Percentiles rank a stretch among this genome's conserved stretches.
phyloP scores from a whole-genome alignment of 1,284 basidiomycete genomes.

The Anthracocystis walkeri region DNA sequence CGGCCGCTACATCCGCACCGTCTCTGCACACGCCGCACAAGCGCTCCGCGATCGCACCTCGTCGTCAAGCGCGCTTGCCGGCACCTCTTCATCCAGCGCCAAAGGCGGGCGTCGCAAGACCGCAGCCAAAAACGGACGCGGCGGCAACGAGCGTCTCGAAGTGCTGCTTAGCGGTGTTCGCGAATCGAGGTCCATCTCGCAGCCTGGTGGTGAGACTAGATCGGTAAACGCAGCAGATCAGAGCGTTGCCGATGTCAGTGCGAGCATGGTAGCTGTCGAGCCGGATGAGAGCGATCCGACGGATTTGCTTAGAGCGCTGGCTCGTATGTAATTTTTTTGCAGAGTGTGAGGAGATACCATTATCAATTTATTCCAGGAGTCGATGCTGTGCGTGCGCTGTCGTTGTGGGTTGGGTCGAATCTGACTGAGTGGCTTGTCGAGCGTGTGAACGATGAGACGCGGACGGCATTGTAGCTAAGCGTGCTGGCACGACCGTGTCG shows the following conservation, averaged over 20 bases:
- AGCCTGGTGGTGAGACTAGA: conserved; percentile 5
- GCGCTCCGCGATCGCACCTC: conserved; percentile 51
- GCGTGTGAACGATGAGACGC: too few relatives aligned
- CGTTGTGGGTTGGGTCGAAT: too few relatives aligned
- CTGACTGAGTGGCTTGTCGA: too few relatives aligned
- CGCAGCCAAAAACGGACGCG: conserved; percentile 13
- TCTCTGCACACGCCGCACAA: conserved; percentile 52
- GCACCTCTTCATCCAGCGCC: conserved; percentile 24
- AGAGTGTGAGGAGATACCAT: neutral
- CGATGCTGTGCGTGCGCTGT: too few relatives aligned
- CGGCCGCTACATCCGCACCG: conserved; percentile 44
- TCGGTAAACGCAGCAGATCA: conserved; percentile 11
- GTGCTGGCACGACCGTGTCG: neutral
- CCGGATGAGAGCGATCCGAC: conserved; percentile 56
- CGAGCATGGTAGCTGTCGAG: conserved; percentile 28
- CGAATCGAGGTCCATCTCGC: conserved; percentile 39
- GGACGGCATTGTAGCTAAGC: too few relatives aligned
- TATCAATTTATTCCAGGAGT: neutral
- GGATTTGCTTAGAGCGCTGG: conserved; percentile 45
- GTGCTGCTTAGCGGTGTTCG: conserved; percentile 50
- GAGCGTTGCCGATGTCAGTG: conserved; percentile 34
- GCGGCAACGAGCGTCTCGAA: conserved; percentile 45
- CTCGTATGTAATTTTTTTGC: conserved; percentile 21
- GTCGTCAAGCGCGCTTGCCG: conserved; percentile 36
- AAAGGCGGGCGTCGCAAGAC: conserved; percentile 37